phyloP scores from a whole-genome alignment of 1,139 yeast genomes.

The Yamadazyma buinensis region DNA sequence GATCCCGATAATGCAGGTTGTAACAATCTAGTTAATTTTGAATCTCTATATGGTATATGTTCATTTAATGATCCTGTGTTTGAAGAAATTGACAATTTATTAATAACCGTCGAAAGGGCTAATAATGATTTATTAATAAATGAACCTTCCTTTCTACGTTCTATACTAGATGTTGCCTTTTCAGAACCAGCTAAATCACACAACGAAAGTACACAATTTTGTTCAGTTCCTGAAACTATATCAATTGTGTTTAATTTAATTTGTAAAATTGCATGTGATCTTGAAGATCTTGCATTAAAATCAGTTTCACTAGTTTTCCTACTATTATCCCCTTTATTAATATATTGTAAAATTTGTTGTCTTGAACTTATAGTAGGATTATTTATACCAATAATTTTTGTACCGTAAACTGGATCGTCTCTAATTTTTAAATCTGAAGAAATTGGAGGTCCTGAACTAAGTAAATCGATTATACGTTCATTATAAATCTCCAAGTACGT shows the following conservation, averaged over 20 bases:
- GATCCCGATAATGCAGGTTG: conserved; percentile 92
- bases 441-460: conserved; percentile 23
- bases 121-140: conserved; percentile 85
- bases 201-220: conserved; percentile 66
- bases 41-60: conserved; percentile 90
- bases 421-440: conserved; percentile 61
- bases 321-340: conserved; percentile 66
- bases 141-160: conserved; percentile 88
- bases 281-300: conserved; percentile 76
- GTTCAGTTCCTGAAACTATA: conserved; percentile 36
- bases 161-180: conserved; percentile 76
- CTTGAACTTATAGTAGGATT: conserved; percentile 56
- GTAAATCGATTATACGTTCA: conserved; percentile 75
- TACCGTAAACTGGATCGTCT: conserved; percentile 72
- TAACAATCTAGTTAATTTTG: conserved; percentile 79
- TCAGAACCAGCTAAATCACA: conserved; percentile 98
- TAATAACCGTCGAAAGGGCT: conserved; percentile 86
- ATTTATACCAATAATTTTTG: conserved; percentile 70
- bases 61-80: conserved; percentile 24
- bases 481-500: conserved; percentile 89
- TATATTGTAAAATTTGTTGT: conserved; percentile 57
- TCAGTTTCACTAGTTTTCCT: conserved; percentile 88
- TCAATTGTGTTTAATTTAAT: conserved; percentile 52
- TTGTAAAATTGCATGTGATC: conserved; percentile 91
- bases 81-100: conserved; percentile 55